Conservation (phyloP, 2,329 filamentous ascomycete genomes). For the Diaporthe citriasiana region DNA sequence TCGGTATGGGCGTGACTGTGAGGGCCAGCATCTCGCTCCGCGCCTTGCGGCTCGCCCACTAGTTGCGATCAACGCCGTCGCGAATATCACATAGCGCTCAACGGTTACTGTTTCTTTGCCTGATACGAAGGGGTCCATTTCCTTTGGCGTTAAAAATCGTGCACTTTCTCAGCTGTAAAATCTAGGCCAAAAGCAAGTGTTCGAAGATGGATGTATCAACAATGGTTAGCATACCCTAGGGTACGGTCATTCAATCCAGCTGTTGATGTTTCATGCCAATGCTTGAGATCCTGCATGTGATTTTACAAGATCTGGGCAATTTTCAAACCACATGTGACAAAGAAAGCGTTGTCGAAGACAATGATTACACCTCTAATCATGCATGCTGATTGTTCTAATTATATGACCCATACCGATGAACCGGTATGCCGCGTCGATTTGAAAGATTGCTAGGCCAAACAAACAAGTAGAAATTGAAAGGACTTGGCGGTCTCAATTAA, state of each 20-base stretch:
- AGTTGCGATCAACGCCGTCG: not conserved
- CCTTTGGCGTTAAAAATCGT: not conserved
- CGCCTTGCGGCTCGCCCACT: constrained; percentile 46
- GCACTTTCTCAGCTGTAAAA: not conserved
- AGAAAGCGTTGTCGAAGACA: not conserved
- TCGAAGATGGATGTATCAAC: not conserved
- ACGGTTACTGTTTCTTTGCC: not conserved
- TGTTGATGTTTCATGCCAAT: not conserved
- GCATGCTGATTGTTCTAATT: not conserved
- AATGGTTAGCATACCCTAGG: not conserved
- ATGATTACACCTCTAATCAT: not conserved
- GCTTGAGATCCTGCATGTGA: not conserved
- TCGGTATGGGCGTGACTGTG: constrained; percentile 53
- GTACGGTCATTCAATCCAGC: not conserved
- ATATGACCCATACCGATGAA: not conserved
- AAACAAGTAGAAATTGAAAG: not conserved
- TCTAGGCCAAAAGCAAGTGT: not conserved
- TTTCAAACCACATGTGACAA: not conserved
- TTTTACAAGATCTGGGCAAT: too few relatives aligned
- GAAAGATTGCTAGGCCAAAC: not conserved
- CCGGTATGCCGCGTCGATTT: not conserved
- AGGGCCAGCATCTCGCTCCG: constrained; percentile 54
- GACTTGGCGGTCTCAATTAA: not conserved
- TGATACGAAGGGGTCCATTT: not conserved
- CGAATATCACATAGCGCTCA: not conserved